phyloP scores from a whole-genome alignment of 2,329 filamentous ascomycete species.

The Rhynchosporium graminicola region DNA sequence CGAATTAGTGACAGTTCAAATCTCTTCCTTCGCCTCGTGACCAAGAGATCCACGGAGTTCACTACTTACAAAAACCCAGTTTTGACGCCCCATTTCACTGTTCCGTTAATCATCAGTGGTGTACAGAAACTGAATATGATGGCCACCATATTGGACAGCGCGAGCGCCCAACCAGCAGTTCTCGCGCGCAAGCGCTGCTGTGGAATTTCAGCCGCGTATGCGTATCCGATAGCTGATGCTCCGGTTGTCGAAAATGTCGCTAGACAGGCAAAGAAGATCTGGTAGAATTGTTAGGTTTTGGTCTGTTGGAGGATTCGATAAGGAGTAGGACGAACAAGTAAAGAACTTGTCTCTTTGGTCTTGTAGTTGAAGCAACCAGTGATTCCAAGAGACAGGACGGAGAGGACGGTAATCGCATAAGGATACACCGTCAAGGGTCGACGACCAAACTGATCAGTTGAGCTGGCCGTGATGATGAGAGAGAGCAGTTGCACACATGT shows the following conservation, averaged over 20 bases:
- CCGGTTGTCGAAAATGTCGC: slow-evolving; percentile 47
- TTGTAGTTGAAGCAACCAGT: slow-evolving; percentile 46
- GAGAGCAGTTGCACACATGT: slow-evolving; percentile 47
- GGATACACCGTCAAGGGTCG: slow-evolving; percentile 46
- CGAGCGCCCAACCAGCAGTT: slow-evolving; percentile 45
- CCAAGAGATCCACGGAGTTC: not conserved
- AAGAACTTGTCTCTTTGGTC: slow-evolving; percentile 40
- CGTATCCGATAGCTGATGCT: slow-evolving; percentile 47
- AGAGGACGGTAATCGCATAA: slow-evolving; percentile 43
- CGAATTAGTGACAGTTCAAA: not conserved
- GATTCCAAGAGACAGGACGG: slow-evolving; percentile 44
- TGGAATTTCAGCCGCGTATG: slow-evolving; percentile 46
- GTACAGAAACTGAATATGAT: slow-evolving; percentile 50
- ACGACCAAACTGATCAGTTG: slow-evolving; percentile 43
- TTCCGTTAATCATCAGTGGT: slow-evolving; percentile 47
- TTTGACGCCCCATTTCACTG: slow-evolving; percentile 46
- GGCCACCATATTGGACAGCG: slow-evolving; percentile 44
- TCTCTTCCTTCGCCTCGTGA: too few species aligned
- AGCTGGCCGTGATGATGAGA: slow-evolving; percentile 42
- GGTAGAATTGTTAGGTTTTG: not conserved
- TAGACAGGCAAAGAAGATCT: slow-evolving; percentile 47
- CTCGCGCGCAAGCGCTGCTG: slow-evolving; percentile 45
- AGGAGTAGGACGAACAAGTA: slow-evolving; percentile 38
- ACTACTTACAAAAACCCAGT: slow-evolving; percentile 46
- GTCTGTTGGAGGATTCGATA: not conserved